Conservation (phyloP, 1,284 basidiomycete species). For the Grifola frondosa region DNA sequence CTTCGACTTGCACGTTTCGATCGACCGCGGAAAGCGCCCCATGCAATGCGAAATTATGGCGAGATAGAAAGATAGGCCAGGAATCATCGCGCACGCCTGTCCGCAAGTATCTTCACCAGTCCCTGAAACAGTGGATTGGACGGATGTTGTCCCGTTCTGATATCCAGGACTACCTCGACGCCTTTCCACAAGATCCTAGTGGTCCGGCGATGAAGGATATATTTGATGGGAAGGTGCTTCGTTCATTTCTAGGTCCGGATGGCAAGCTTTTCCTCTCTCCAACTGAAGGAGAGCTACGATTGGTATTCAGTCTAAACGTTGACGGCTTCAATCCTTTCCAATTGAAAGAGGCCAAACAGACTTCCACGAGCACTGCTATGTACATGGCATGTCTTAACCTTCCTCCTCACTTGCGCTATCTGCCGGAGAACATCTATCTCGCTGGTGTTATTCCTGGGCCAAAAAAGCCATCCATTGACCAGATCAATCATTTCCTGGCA, state of each 20-base stretch:
- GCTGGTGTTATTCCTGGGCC: conserved; percentile 37
- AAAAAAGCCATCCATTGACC: conserved; percentile 30
- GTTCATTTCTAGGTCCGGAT: too few species aligned
- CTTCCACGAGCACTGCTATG: conserved; percentile 16
- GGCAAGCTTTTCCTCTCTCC: conserved; percentile 10
- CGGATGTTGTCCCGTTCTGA: conserved; percentile 10
- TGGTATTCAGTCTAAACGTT: conserved; percentile 10
- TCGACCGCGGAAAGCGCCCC: not conserved
- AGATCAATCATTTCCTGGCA: conserved; percentile 35
- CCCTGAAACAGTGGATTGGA: conserved; percentile 12
- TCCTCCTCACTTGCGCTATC: conserved; percentile 28
- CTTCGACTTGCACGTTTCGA: not conserved
- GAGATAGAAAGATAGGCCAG: not conserved
- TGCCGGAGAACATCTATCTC: conserved; percentile 27
- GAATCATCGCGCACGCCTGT: not conserved
- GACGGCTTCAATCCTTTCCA: conserved; percentile 26
- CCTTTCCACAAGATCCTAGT: not conserved
- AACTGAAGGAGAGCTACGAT: conserved; percentile 1
- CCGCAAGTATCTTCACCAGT: conserved; percentile 12
- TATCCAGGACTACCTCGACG: conserved; percentile 14
- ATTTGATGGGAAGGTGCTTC: too few species aligned
- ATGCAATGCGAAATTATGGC: conserved; percentile 6
- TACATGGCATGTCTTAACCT: conserved; percentile 29
- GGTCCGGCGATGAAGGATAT: conserved; percentile 12
- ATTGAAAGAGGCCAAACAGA: conserved; percentile 15